Conservation (phyloP, 108 stramenopile species). For the Nitzschia sp. region DNA sequence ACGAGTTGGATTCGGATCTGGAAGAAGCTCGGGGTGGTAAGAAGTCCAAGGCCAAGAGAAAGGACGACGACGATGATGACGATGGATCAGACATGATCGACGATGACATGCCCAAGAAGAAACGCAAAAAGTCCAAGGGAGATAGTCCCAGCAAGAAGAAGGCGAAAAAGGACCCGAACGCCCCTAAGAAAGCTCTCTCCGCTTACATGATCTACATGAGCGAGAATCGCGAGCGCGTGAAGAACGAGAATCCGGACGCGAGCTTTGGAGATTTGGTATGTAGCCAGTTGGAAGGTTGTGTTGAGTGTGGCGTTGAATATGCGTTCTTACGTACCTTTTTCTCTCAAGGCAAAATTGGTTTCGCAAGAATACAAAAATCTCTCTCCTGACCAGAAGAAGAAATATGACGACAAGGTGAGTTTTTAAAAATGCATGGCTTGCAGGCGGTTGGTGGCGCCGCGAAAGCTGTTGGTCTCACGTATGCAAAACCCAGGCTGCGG, state of each 20-base stretch:
- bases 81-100: conserved; percentile 23
- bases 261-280: conserved; percentile 44
- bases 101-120: conserved; percentile 14
- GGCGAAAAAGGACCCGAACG: conserved; percentile 56
- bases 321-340: not conserved
- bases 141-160: conserved; percentile 41
- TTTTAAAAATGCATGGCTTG: too few species aligned
- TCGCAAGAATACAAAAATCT: conserved; percentile 18
- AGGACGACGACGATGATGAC: conserved; percentile 47
- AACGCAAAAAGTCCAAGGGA: conserved; percentile 2
- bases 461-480: not conserved
- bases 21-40: conserved; percentile 39
- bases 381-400: not conserved
- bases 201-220: conserved; percentile 63
- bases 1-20: conserved; percentile 52
- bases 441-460: not conserved
- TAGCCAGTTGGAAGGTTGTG: not conserved
- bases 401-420: conserved; percentile 28
- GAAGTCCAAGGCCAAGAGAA: conserved; percentile 35
- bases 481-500: conserved; percentile 38
- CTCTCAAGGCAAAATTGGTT: conserved; percentile 1
- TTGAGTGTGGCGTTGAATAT: not conserved
- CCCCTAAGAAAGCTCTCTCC: conserved; percentile 47
- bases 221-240: conserved; percentile 49
- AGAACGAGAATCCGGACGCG: conserved; percentile 58